Conservation (phyloP, 2,329 filamentous ascomycete species). For the Pseudogymnoascus sp. region DNA sequence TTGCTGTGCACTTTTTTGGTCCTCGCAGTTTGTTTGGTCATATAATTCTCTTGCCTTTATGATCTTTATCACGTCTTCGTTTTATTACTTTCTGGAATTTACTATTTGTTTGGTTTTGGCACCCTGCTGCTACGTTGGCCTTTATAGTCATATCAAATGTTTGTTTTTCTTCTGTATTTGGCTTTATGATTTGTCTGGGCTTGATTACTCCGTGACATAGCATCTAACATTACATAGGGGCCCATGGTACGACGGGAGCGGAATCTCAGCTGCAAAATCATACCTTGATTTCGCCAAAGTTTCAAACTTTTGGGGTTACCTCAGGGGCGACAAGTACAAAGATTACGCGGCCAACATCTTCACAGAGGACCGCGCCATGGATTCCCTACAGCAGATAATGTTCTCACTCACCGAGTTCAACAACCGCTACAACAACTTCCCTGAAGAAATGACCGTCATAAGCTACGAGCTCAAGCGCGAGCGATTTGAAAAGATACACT, state of each 20-base stretch:
- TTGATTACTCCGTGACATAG: not conserved
- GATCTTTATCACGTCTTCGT: not conserved
- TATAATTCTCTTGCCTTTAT: not conserved
- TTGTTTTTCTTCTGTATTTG: not conserved
- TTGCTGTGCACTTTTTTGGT: not conserved
- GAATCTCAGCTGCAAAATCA: not conserved
- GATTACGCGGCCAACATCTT: not conserved
- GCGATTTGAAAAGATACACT: slow-evolving; percentile 18
- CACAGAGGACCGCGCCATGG: not conserved
- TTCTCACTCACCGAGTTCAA: not conserved
- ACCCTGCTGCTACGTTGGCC: not conserved
- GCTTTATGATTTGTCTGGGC: not conserved
- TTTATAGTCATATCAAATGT: not conserved
- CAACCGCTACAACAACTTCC: not conserved
- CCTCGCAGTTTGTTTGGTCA: not conserved
- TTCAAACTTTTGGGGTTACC: not conserved
- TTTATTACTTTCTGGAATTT: not conserved
- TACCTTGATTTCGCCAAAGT: not conserved
- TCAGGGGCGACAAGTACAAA: not conserved
- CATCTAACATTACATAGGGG: not conserved
- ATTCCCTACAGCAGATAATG: not conserved
- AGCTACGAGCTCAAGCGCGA: slow-evolving; percentile 1
- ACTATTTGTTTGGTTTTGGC: not conserved
- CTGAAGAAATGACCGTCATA: not conserved
- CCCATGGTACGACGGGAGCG: not conserved